A percentile compares a stretch with the other conserved stretches of the same genome.
These are phyloP conservation scores for Pyrrhoderma noxium DNA, from an alignment of 1,284 basidiomycete genomes.

Conservation along the genomic window DNA sequence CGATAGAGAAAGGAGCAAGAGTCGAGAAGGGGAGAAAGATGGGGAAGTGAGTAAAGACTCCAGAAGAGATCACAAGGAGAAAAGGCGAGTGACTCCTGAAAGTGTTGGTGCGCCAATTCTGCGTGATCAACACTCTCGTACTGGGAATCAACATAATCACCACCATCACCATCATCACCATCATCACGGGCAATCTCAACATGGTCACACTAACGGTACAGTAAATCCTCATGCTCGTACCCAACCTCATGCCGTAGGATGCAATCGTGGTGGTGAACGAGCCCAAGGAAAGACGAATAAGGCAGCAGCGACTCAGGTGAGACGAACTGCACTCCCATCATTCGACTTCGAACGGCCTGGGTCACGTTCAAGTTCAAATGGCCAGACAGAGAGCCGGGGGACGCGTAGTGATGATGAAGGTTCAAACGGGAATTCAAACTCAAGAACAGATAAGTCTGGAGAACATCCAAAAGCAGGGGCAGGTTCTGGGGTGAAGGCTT, in stretches of 20 bases:
- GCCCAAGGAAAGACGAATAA: conserved; percentile 5
- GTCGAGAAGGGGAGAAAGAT: conserved; percentile 17
- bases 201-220: not conserved
- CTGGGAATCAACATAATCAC: not conserved
- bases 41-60: conserved; percentile 4
- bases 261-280: not conserved
- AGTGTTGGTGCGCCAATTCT: conserved; percentile 20
- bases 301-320: not conserved
- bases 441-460: not conserved
- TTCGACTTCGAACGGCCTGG: conserved; percentile 66
- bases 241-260: not conserved
- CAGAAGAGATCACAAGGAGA: conserved; percentile 19
- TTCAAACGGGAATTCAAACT: conserved; percentile 4
- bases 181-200: not conserved
- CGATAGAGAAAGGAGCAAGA: conserved; percentile 14
- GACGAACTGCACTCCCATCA: conserved; percentile 27
- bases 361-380: conserved; percentile 21
- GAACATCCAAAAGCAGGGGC: not conserved
- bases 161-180: not conserved
- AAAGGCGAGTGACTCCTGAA: conserved; percentile 23
- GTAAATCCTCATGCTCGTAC: not conserved
- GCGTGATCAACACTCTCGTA: conserved; percentile 7
- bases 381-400: conserved; percentile 12
- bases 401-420: conserved; percentile 15
- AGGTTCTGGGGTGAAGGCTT: conserved; percentile 6